phyloP scores from a whole-genome alignment of 1,284 basidiomycete species.

The Schizopora paradoxa region DNA sequence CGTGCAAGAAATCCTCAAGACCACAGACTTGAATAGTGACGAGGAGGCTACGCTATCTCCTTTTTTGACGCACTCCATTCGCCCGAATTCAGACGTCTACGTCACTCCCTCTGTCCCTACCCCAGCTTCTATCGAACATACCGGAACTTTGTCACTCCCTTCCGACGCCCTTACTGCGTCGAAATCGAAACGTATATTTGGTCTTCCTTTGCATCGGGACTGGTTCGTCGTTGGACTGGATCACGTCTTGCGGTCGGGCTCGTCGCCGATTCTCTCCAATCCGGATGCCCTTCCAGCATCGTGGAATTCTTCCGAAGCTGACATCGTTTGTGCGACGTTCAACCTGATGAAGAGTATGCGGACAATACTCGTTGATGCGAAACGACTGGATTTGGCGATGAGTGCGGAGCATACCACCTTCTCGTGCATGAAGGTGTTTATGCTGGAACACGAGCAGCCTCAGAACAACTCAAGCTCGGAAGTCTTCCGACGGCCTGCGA shows the following conservation, averaged over 20 bases:
- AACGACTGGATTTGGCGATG: slow-evolving; percentile 38
- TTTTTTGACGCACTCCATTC: slow-evolving; percentile 48
- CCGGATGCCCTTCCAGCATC: slow-evolving; percentile 45
- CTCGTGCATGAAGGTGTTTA: slow-evolving; percentile 88
- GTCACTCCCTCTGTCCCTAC: slow-evolving; percentile 45
- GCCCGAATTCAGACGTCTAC: slow-evolving; percentile 28
- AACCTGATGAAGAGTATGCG: slow-evolving; percentile 42
- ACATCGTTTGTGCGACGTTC: slow-evolving; percentile 68
- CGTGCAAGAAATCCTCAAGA: slow-evolving; percentile 33
- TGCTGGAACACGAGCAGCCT: slow-evolving; percentile 80
- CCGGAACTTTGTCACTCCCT: slow-evolving; percentile 53
- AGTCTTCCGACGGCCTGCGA: slow-evolving; percentile 62
- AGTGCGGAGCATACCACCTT: slow-evolving; percentile 58
- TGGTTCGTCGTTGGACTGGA: slow-evolving; percentile 76
- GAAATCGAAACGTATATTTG: slow-evolving; percentile 25
- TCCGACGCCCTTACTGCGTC: slow-evolving; percentile 29
- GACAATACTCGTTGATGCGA: slow-evolving; percentile 6
- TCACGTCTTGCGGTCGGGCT: slow-evolving; percentile 77
- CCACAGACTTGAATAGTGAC: slow-evolving; percentile 34
- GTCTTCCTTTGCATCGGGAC: slow-evolving; percentile 65
- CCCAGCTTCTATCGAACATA: slow-evolving; percentile 45
- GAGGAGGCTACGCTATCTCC: slow-evolving; percentile 48
- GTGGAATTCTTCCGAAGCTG: slow-evolving; percentile 80
- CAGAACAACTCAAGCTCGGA: slow-evolving; percentile 53
- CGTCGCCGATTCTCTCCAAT: slow-evolving; percentile 65